Evolutionary conservation across 1,139 yeast species (phyloP), one percentile per base, ranked within the genome.

Genomic region (Nakaseomyces sp.): DNA sequence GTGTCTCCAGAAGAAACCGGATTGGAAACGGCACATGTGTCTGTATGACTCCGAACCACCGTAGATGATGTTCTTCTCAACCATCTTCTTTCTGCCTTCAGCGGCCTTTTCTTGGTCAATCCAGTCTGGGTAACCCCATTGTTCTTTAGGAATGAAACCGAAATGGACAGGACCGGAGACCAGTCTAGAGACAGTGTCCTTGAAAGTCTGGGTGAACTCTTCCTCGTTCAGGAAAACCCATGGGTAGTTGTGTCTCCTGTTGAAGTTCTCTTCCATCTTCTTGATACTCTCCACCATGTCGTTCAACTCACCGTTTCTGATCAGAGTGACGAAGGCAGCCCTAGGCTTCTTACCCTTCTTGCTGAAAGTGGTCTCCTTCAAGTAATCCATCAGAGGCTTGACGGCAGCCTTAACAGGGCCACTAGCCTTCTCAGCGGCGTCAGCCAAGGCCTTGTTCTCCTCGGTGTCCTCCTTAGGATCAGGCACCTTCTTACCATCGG

Each of bases 21-120:
- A 79, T 64, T 88, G 94, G 64, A 72, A 88, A 60, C 96, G 79
- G 67, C 96, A 88, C 96, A 88, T 88, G 65, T 81, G 86, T 69
- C 89, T 76, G 63, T 81, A 82, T 26, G 84, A 70, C 49, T 74
- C 73, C 15, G 78, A 72, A 49, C 69, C 79, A 45, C 85, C 89
- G 54, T 81, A 81, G 45, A 79, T 76, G 44, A 80, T 70, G 15
- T n/a, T 17, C 7, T 67, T 64, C 42, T 68, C 68, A 41, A 66
- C 64, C 81, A 77, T 76, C 40, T 68, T 63, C 50, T 67, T 68
- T 58, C 83, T 69, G 9, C 71, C 65, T 18, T 64, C 56, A 28
- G 78, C 77, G 44, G 85, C 85, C 56, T 72, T 74, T 16, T 71
- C 73, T 50, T 68, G 67, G 59, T 80, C 83, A 48, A 82, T 76